A percentile compares a stretch with the other conserved stretches of the same genome.
These are phyloP conservation scores for Rhazya stricta DNA, from an alignment of 257 asterid genomes.

Conservation along the genomic window DNA sequence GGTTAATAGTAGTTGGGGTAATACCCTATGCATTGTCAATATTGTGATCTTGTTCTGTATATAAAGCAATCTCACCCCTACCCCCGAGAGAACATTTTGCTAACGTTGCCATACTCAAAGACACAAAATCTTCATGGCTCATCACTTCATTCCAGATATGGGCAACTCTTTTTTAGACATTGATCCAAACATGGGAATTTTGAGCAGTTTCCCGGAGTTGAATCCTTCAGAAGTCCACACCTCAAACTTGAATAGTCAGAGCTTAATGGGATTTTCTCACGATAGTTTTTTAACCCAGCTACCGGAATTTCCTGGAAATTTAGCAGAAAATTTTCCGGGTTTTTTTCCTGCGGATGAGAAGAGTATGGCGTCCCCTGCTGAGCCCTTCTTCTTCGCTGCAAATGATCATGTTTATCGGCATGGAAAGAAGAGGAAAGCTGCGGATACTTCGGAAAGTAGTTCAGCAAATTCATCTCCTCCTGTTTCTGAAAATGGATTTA, in stretches of 20 bases:
- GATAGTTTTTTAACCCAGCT: conserved; percentile 24
- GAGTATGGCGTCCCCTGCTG: conserved; percentile 9
- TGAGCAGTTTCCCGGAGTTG: conserved; percentile 37
- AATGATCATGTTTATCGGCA: conserved; percentile 15
- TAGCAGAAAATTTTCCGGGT: conserved; percentile 31
- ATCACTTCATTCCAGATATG: conserved; percentile 29
- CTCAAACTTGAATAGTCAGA: conserved; percentile 26
- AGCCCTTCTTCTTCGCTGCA: conserved; percentile 14
- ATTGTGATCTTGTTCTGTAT: background rate
- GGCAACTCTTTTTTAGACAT: conserved; percentile 38
- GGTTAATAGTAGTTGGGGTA: background rate
- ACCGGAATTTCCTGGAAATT: conserved; percentile 34
- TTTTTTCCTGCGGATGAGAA: conserved; percentile 20
- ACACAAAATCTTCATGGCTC: conserved; percentile 32
- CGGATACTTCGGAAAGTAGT: conserved; percentile 42
- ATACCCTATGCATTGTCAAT: background rate
- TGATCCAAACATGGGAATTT: conserved; percentile 37
- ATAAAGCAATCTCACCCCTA: conserved; percentile 11
- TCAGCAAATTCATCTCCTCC: conserved; percentile 54
- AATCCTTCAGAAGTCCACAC: conserved; percentile 21
- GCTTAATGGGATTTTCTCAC: conserved; percentile 33
- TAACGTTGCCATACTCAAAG: background rate
- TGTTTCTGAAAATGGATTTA: conserved; percentile 35
- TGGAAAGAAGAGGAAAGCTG: conserved; percentile 44
- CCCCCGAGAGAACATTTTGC: conserved; percentile 6